These are phyloP conservation scores for Penicillium malachiteum DNA, from an alignment of 495 filamentous ascomycete species.

Conservation along the genomic window DNA sequence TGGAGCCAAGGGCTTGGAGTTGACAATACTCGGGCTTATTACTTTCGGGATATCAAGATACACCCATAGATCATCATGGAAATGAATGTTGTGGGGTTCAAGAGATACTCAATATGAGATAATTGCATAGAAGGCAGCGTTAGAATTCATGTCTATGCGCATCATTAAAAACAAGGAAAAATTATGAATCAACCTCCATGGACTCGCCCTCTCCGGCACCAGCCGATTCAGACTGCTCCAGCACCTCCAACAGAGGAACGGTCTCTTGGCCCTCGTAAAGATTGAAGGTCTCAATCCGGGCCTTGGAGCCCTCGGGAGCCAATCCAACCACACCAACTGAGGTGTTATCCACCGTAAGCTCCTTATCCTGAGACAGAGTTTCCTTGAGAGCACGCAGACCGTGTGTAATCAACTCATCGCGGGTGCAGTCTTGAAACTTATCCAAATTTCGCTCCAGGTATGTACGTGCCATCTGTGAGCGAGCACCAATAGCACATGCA, in stretches of 20 bases:
- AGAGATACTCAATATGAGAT: constrained; percentile 11
- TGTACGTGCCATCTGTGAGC: constrained; percentile 94
- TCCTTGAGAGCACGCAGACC: constrained; percentile 91
- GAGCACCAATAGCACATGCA: constrained; percentile 90
- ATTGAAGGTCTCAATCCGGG: constrained; percentile 76
- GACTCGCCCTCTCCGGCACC: constrained; percentile 61
- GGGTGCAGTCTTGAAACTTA: constrained; percentile 64
- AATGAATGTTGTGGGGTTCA: neutral
- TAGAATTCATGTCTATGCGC: constrained; percentile 39
- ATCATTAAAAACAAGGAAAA: constrained; percentile 26
- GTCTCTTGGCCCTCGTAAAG: constrained; percentile 89
- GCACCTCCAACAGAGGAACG: constrained; percentile 58
- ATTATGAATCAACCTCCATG: constrained; percentile 84
- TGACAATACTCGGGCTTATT: neutral
- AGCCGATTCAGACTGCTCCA: constrained; percentile 70
- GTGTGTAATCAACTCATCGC: constrained; percentile 87
- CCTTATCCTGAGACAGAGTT: constrained; percentile 93
- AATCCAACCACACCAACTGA: constrained; percentile 82
- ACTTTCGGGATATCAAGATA: constrained; percentile 6
- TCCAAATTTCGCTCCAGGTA: constrained; percentile 92
- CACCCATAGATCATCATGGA: constrained; percentile 5
- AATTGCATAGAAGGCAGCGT: constrained; percentile 9
- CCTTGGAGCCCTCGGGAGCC: constrained; percentile 46
- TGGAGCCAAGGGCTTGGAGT: neutral
- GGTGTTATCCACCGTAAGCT: constrained; percentile 94